Conservation (phyloP, 2,329 filamentous ascomycete species). For the Stylonectria norvegica region DNA sequence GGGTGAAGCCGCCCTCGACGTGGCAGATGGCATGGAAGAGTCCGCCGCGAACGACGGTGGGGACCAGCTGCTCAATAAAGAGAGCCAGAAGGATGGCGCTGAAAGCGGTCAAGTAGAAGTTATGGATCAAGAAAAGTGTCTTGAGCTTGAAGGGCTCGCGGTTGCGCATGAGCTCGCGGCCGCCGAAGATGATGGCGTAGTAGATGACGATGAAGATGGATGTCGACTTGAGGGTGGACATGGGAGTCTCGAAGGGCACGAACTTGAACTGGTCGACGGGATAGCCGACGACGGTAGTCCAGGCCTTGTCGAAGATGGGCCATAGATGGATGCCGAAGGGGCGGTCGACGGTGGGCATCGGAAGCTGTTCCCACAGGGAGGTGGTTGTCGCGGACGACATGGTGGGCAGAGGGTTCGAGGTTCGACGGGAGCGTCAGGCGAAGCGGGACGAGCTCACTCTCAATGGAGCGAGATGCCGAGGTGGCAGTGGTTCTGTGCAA, state of each 20-base stretch:
- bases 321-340: conserved; percentile 90
- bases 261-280: conserved; percentile 85
- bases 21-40: conserved; percentile 89
- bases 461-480: too few relatives aligned
- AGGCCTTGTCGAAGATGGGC: conserved; percentile 91
- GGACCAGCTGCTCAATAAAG: conserved; percentile 87
- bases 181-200: conserved; percentile 91
- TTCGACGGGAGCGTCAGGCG: conserved; percentile 9
- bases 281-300: conserved; percentile 73
- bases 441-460: conserved; percentile 9
- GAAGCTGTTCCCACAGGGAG: conserved; percentile 52
- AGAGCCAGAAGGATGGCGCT: conserved; percentile 76
- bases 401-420: conserved; percentile 28
- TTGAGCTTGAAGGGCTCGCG: conserved; percentile 83
- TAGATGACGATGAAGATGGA: conserved; percentile 79
- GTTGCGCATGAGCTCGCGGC: conserved; percentile 87
- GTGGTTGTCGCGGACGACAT: conserved; percentile 38
- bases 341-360: conserved; percentile 79
- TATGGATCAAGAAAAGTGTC: conserved; percentile 90
- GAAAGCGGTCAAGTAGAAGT: conserved; percentile 87
- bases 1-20: conserved; percentile 81
- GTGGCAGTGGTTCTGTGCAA: too few relatives aligned
- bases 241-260: conserved; percentile 73
- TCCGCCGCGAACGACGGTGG: conserved; percentile 74
- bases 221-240: conserved; percentile 86